phyloP scores from a whole-genome alignment of 2,329 filamentous ascomycete genomes.

The Didymella glomerata region DNA sequence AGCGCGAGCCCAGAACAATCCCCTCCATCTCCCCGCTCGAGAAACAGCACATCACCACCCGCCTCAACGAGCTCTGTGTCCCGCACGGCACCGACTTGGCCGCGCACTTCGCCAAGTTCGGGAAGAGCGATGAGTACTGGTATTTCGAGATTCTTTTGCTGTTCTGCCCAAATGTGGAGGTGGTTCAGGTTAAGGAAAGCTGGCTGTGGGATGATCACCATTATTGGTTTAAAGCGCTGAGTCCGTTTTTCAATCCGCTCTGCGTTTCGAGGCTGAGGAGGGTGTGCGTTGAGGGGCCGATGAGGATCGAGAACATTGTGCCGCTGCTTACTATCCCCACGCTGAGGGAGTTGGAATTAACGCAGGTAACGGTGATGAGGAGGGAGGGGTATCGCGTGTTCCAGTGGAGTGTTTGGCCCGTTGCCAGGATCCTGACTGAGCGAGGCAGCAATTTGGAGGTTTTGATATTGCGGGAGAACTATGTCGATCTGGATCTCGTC shows the following conservation, averaged over 20 bases:
- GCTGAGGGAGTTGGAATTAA: slow-evolving; percentile 3
- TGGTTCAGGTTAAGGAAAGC: not conserved
- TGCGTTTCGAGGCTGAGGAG: not conserved
- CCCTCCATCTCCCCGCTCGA: slow-evolving; percentile 4
- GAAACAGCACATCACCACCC: slow-evolving; percentile 6
- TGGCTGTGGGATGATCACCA: slow-evolving; percentile 21
- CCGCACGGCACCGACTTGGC: slow-evolving; percentile 14
- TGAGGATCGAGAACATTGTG: slow-evolving; percentile 13
- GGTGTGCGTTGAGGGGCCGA: not conserved
- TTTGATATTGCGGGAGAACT: not conserved
- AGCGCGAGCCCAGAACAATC: slow-evolving; percentile 3
- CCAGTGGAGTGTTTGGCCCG: slow-evolving; percentile 14
- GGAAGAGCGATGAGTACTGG: slow-evolving; percentile 10
- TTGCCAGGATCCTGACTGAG: not conserved
- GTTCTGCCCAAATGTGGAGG: slow-evolving; percentile 4
- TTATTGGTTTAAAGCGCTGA: slow-evolving; percentile 19
- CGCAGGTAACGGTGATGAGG: slow-evolving; percentile 15
- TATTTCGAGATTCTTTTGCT: slow-evolving; percentile 13
- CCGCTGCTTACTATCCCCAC: slow-evolving; percentile 9
- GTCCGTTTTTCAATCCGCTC: slow-evolving; percentile 11
- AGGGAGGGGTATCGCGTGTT: slow-evolving; percentile 12
- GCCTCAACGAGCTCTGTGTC: slow-evolving; percentile 3
- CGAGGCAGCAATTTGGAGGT: not conserved
- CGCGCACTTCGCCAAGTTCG: slow-evolving; percentile 6
- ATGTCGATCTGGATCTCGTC: not conserved